Conservation (phyloP, 345 rosid species). For the Mallotus nudiflorus region DNA sequence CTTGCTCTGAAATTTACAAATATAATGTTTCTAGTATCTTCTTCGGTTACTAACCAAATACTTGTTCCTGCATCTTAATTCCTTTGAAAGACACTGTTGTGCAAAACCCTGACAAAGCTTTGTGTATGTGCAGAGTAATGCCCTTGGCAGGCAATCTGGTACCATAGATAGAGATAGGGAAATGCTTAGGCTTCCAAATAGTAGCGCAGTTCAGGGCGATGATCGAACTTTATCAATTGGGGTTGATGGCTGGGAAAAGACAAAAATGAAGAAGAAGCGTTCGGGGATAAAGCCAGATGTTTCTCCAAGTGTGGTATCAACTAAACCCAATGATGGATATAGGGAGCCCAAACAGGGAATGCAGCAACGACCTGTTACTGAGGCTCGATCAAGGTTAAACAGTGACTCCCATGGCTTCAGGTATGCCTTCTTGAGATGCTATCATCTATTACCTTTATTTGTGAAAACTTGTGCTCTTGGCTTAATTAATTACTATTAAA, state of each 20-base stretch:
- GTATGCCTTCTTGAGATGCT: conserved; percentile 36
- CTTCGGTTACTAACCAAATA: neutral
- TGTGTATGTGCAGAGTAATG: conserved; percentile 72
- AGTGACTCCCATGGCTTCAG: conserved; percentile 76
- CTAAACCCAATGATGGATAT: conserved; percentile 61
- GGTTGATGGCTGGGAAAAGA: conserved; percentile 91
- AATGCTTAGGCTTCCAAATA: conserved; percentile 55
- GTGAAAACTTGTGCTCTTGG: neutral
- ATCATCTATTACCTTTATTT: neutral
- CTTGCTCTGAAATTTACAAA: neutral
- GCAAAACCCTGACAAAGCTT: conserved; percentile 38
- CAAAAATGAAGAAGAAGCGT: conserved; percentile 89
- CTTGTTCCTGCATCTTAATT: conserved; percentile 17
- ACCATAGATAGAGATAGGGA: conserved; percentile 77
- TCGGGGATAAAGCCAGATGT: conserved; percentile 75
- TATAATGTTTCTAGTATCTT: conserved; percentile 1
- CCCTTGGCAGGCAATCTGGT: conserved; percentile 60
- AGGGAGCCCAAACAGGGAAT: conserved; percentile 75
- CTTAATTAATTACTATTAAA: neutral
- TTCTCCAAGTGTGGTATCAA: conserved; percentile 47
- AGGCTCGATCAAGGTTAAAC: conserved; percentile 63
- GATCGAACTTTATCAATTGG: conserved; percentile 68
- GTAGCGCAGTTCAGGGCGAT: conserved; percentile 60
- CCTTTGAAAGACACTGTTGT: conserved; percentile 18
- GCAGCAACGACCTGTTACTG: conserved; percentile 56